A percentile compares a stretch with the other conserved stretches of the same genome.
These are phyloP conservation scores for Melaleuca alternifolia DNA, from an alignment of 345 rosid species.

Conservation along the genomic window DNA sequence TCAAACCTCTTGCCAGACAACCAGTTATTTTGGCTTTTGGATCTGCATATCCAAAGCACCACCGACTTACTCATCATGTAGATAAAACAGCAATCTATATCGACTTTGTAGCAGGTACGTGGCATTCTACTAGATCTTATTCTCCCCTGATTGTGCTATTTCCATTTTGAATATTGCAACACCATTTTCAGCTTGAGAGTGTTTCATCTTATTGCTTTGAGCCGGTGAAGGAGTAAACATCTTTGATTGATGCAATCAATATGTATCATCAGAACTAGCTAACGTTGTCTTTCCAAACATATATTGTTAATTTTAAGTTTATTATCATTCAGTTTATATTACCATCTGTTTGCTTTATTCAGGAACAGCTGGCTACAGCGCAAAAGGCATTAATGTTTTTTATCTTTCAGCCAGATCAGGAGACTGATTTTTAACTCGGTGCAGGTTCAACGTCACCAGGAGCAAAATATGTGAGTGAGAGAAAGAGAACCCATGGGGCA, in stretches of 20 bases:
- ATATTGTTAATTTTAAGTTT: neutral
- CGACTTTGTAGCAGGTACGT: constrained; percentile 60
- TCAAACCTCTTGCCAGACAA: constrained; percentile 33
- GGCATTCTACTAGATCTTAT: neutral
- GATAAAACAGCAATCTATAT: constrained; percentile 58
- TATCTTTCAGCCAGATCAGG: neutral
- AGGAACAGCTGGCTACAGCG: neutral
- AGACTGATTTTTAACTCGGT: neutral
- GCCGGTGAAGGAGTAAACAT: neutral
- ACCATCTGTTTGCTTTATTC: neutral
- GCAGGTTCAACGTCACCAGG: constrained; percentile 31
- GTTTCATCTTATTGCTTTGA: neutral
- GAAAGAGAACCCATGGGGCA: constrained; percentile 63
- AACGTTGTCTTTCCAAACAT: neutral
- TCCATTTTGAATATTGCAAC: neutral
- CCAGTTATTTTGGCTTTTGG: constrained; percentile 72
- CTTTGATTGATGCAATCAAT: neutral
- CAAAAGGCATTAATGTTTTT: neutral
- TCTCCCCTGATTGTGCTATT: neutral
- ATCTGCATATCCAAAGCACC: constrained; percentile 32
- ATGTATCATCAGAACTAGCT: neutral
- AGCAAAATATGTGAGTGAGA: constrained; percentile 17
- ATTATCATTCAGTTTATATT: neutral
- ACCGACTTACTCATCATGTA: constrained; percentile 46
- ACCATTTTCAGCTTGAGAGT: neutral